Evolutionary conservation across 768 basidiomycete genomes (phyloP), one percentile per base, ranked within the genome.

Genomic region (Austroboletus eburneus): DNA sequence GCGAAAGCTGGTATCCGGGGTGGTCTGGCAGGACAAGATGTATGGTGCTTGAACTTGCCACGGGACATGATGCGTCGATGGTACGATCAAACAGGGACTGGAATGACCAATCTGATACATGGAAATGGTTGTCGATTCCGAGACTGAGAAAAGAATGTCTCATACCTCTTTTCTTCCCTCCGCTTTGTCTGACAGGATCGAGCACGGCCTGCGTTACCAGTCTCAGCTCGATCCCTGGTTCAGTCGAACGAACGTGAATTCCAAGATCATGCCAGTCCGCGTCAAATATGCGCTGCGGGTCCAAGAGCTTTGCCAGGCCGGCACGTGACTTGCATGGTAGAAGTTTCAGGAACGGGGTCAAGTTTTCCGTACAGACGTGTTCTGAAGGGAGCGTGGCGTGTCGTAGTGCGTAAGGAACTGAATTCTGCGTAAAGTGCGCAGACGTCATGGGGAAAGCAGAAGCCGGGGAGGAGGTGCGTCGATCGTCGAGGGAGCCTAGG

Each of bases 361-460:
- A 72, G 59, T 97, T 97, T 62, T 98, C 96, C 5, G 95, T 98
- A 62, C 95, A 99, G n/a, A 97, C 87, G 55, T 84, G 74, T 61
- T 94, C 90, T 3, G 84, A 88, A 7, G 87, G 86, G 17, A 87
- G 76, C 8, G 80, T 79, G 2, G 87, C 89, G 56, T 93, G 85
- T 49, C 84, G 81, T 21, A 91, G 72, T 37, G 73, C 70, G 48
- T 87, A 77, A 13, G 72, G 67, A 9, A 63, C 52, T 23, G 70
- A 34, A 17, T 39, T 14, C 10, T 42, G 21, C 66, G 74, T 73
- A 39, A 68, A 62, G 0, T 79, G 79, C 3, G 83, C 64, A 10
- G 70, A 67, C 23, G 85, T 85, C 54, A 82, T 71, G 12, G 82
- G 85, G 65, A 85, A 90, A 8, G 81, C 75, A 46, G 71, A 68